Evolutionary conservation across 345 rosid genomes (phyloP).

Genomic region (Durio zibethinus): DNA sequence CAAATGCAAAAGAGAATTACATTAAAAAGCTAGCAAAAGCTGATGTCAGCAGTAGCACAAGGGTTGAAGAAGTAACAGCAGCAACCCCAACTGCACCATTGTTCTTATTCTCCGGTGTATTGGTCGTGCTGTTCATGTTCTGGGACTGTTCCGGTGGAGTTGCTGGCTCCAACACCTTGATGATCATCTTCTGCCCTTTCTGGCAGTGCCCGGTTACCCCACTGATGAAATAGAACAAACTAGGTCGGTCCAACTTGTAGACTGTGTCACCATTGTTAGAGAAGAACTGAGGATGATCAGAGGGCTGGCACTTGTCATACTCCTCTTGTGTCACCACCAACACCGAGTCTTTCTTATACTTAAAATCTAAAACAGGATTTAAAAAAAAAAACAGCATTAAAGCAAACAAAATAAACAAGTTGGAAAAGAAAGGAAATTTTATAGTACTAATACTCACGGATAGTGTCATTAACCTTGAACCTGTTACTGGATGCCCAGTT

Average conservation of each 20-base stretch:
- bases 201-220: constrained; percentile 58
- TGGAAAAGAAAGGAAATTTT: neutral
- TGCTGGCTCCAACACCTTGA: constrained; percentile 52
- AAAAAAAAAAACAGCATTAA: neutral
- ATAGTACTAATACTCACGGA: constrained; percentile 42
- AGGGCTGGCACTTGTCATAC: constrained; percentile 51
- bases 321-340: constrained; percentile 55
- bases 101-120: neutral
- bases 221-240: constrained; percentile 63
- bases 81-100: neutral
- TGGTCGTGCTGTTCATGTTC: constrained; percentile 6
- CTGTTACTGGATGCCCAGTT: constrained; percentile 77
- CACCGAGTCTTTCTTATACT: constrained; percentile 58
- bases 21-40: neutral
- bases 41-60: neutral
- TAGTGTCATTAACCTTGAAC: constrained; percentile 55
- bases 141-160: constrained; percentile 26
- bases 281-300: constrained; percentile 51
- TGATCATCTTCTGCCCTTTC: constrained; percentile 65
- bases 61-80: neutral
- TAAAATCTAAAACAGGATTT: constrained; percentile 30
- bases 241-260: constrained; percentile 41
- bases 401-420: neutral
- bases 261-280: constrained; percentile 50
- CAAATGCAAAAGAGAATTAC: no score